Base-by-base conservation (phyloP, 1,284 basidiomycete genomes). In the Rhizopogon hawkerae region DNA sequence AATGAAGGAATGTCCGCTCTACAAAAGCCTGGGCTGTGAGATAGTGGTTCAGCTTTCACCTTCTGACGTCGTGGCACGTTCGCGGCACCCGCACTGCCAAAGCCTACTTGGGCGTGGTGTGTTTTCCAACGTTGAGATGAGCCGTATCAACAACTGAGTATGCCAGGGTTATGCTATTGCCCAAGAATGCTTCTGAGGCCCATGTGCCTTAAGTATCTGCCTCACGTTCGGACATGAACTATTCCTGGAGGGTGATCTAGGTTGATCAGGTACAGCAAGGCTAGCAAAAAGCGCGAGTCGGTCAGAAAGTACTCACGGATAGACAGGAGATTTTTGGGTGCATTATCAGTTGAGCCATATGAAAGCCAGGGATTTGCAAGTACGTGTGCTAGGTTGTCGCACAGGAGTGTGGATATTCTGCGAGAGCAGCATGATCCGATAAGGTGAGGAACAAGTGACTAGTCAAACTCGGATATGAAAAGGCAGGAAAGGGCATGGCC, bases 161-260 rank as follows among this genome's bases (percentile, higher is more conserved):
- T 38, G 23, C 23, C 23, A 39, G n/a, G 23, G n/a, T 23, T 39
- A n/a, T 38, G 23, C 38, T n/a, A 39, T 3, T 10, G 24, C 14
- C 14, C 10, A 18, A 29, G 3, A 29, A 5, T 31, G 16, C 39
- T 23, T 45, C 35, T 36, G 57, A 49, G 50, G 57, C 21, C 24
- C n/a, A 5, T 24, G 57, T 57, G 58, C 58, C 55, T 59, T 54
- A 24, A 44, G 29, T 29, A 38, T 41, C 31, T 7, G 33, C 49
- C 38, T 56, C 24, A 39, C 37, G 52, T 31, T 50, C 33, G 34
- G 49, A 38, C 42, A 46, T 46, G 39, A 16, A 13, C 46, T 50
- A 50, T 38, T 50, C 38, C 29, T 48, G 43, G 47, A 26, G 21
- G 21, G 21, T 21, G 21, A 21, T 21, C 4, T 21, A 47, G 23